Conservation (phyloP, 1,139 yeast species). For the Diutina scorzettiae region DNA sequence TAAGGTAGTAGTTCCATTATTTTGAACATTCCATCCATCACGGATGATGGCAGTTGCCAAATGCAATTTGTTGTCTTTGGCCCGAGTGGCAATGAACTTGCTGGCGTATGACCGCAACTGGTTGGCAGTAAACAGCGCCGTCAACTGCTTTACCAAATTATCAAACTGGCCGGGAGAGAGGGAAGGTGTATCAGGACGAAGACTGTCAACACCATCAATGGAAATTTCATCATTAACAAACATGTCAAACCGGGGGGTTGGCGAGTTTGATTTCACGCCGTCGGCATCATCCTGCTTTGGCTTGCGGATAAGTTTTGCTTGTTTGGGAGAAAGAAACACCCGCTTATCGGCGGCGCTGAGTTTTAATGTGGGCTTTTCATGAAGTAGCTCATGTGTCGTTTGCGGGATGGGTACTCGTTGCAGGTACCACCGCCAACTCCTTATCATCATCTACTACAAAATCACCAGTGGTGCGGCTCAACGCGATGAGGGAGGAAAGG, state of each 20-base stretch:
- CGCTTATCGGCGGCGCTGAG: neutral
- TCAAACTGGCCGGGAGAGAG: neutral
- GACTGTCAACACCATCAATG: neutral
- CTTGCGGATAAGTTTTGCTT: neutral
- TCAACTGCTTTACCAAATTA: neutral
- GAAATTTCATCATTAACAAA: neutral
- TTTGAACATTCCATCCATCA: neutral
- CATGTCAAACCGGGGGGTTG: too few relatives aligned
- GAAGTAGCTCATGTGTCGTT: neutral
- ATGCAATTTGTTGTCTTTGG: neutral
- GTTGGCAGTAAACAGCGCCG: neutral
- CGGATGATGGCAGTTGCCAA: neutral
- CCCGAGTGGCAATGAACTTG: neutral
- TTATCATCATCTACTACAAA: too few relatives aligned
- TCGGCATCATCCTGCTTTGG: too few relatives aligned
- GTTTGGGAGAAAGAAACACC: neutral
- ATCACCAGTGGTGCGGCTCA: neutral
- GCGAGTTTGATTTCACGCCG: too few relatives aligned
- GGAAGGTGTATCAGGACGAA: neutral
- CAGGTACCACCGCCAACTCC: conserved; percentile 1
- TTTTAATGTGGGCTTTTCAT: neutral
- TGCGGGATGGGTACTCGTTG: neutral
- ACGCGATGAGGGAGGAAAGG: neutral
- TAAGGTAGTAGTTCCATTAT: neutral
- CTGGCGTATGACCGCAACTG: neutral